Evolutionary conservation across 345 rosid species (phyloP).

Genomic region (Turritis glabra): DNA sequence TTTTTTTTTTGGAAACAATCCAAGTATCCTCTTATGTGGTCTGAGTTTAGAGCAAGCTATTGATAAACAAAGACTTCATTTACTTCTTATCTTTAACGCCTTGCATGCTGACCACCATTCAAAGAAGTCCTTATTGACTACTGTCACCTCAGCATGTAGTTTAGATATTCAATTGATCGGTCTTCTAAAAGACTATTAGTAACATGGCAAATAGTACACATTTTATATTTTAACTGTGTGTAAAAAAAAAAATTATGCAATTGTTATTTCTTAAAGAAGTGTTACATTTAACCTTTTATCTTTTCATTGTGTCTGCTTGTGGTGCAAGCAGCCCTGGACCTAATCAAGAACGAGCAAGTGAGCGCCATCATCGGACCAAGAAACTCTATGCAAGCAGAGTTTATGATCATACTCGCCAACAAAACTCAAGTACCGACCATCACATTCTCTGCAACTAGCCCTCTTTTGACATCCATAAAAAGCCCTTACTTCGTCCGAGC

Average conservation of each 20-base stretch:
- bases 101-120: too few relatives aligned
- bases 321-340: conserved; percentile 42
- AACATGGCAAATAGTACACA: not conserved
- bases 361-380: conserved; percentile 60
- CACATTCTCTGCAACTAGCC: conserved; percentile 47
- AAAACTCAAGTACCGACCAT: conserved; percentile 54
- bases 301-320: conserved; percentile 12
- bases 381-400: conserved; percentile 46
- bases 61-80: not conserved
- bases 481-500: conserved; percentile 46
- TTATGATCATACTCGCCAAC: conserved; percentile 36
- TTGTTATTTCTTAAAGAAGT: too few relatives aligned
- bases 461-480: conserved; percentile 30
- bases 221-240: too few relatives aligned
- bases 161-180: too few relatives aligned
- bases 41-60: not conserved
- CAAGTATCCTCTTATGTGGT: not conserved
- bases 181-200: too few relatives aligned
- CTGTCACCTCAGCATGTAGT: too few relatives aligned
- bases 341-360: conserved; percentile 49
- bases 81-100: not conserved
- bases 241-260: too few relatives aligned
- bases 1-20: too few relatives aligned
- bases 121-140: too few relatives aligned
- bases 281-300: not conserved